Percentiles rank a stretch among this genome's conserved stretches.
Evolutionary conservation across 2,329 filamentous ascomycete genomes (phyloP).

Genomic region (Bimuria novae-zelandiae): DNA sequence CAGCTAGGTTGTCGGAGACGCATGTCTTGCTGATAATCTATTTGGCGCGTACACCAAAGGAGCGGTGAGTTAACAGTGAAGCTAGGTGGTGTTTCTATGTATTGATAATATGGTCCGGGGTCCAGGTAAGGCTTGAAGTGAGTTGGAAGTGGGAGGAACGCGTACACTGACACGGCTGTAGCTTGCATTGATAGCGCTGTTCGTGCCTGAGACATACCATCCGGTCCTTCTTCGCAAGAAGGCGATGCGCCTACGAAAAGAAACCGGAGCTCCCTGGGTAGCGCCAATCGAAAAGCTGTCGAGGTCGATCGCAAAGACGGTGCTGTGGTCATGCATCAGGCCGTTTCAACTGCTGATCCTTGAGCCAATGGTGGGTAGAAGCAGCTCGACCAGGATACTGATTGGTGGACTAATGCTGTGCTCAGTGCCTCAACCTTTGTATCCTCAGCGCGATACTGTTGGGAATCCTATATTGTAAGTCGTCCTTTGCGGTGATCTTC

Average conservation of each 20-base stretch:
- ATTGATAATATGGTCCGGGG: constrained; percentile 78
- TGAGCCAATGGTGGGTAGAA: constrained; percentile 71
- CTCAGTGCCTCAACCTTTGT: constrained; percentile 71
- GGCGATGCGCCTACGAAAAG: constrained; percentile 69
- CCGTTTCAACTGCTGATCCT: constrained; percentile 79
- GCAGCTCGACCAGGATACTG: constrained; percentile 2
- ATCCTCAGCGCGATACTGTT: constrained; percentile 83
- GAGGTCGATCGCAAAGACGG: constrained; percentile 65
- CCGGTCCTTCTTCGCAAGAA: constrained; percentile 73
- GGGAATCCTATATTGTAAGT: constrained; percentile 72
- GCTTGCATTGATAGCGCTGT: constrained; percentile 65
- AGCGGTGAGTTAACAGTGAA: constrained; percentile 30
- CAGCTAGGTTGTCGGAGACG: background rate
- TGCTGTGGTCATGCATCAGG: constrained; percentile 59
- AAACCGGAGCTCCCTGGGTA: constrained; percentile 78
- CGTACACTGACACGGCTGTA: constrained; percentile 45
- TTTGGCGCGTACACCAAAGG: constrained; percentile 9
- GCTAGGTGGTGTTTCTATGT: constrained; percentile 64
- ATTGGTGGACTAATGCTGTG: constrained; percentile 34
- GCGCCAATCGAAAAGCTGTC: constrained; percentile 76
- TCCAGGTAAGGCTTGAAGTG: constrained; percentile 35
- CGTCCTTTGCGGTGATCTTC: constrained; percentile 68
- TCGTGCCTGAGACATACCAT: constrained; percentile 88
- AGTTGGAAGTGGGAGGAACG: constrained; percentile 1
- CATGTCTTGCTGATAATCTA: constrained; percentile 5